phyloP scores from a whole-genome alignment of 2,329 filamentous ascomycete genomes.

The Fusarium vanettenii region DNA sequence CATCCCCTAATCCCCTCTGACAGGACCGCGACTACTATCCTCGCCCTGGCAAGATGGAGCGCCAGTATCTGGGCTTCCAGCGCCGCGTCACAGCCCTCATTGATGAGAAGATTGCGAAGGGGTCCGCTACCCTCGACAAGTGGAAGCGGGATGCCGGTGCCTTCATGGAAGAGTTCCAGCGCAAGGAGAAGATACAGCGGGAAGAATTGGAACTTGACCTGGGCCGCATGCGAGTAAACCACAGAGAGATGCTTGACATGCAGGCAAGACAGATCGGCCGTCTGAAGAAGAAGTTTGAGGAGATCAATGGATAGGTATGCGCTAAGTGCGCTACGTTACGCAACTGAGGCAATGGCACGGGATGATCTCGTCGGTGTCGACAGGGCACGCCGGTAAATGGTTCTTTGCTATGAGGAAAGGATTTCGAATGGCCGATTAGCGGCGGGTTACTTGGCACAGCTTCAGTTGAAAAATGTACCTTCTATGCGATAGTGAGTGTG shows the following conservation, averaged over 20 bases:
- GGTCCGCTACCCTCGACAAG: neutral
- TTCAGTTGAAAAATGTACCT: neutral
- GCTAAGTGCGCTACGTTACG: neutral
- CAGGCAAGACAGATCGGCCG: neutral
- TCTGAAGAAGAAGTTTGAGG: neutral
- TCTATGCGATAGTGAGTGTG: neutral
- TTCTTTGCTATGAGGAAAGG: neutral
- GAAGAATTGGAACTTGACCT: neutral
- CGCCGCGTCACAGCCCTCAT: neutral
- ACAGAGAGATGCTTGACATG: neutral
- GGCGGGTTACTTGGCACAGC: neutral
- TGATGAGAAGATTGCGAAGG: neutral
- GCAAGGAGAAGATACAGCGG: neutral
- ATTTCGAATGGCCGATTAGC: neutral
- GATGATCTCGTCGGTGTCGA: neutral
- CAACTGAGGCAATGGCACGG: neutral
- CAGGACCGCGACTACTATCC: slow-evolving; percentile 13
- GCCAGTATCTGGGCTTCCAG: neutral
- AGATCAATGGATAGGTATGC: no score
- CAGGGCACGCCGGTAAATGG: neutral
- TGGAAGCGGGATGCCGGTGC: neutral
- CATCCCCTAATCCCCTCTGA: neutral
- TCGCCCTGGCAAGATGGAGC: neutral
- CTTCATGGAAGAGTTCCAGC: neutral
- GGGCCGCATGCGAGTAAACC: neutral